phyloP scores from a whole-genome alignment of 805 yeast species.

The Kluyveromyces dobzhanskii region DNA sequence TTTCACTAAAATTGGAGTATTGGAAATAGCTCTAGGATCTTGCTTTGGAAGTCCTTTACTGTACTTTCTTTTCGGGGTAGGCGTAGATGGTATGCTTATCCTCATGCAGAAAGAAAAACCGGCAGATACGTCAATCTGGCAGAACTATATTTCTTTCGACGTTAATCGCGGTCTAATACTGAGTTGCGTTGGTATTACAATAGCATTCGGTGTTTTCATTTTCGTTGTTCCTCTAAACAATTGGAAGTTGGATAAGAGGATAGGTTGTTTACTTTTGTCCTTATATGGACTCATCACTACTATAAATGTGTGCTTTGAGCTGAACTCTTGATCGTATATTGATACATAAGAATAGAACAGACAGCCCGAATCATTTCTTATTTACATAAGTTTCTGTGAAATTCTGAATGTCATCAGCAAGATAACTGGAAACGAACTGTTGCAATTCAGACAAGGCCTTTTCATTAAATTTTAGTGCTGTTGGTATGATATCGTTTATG shows the following conservation, averaged over 20 bases:
- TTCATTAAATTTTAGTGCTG: conserved; percentile 10
- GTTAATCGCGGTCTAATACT: conserved; percentile 32
- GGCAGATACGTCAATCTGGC: conserved; percentile 5
- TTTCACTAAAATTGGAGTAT: conserved; percentile 71
- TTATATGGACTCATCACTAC: conserved; percentile 15
- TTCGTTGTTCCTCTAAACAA: conserved; percentile 36
- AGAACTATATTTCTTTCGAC: conserved; percentile 26
- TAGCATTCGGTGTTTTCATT: conserved; percentile 32
- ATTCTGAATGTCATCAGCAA: conserved; percentile 23
- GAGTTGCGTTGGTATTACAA: conserved; percentile 34
- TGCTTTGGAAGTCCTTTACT: conserved; percentile 91
- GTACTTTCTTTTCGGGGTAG: conserved; percentile 71
- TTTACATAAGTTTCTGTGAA: conserved; percentile 10
- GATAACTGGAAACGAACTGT: conserved; percentile 19
- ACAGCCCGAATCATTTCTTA: neutral
- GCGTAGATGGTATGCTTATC: conserved; percentile 57
- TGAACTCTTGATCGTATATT: neutral
- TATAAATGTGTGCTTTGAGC: conserved; percentile 16
- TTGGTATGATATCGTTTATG: conserved; percentile 14
- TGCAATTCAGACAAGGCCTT: conserved; percentile 2
- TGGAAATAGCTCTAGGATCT: conserved; percentile 89
- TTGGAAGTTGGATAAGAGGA: conserved; percentile 37
- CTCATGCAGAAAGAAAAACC: conserved; percentile 11
- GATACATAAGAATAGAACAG: neutral
- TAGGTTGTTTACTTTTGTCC: conserved; percentile 29